phyloP scores from a whole-genome alignment of 2,329 filamentous ascomycete species.

The Pochonia chlamydosporia region DNA sequence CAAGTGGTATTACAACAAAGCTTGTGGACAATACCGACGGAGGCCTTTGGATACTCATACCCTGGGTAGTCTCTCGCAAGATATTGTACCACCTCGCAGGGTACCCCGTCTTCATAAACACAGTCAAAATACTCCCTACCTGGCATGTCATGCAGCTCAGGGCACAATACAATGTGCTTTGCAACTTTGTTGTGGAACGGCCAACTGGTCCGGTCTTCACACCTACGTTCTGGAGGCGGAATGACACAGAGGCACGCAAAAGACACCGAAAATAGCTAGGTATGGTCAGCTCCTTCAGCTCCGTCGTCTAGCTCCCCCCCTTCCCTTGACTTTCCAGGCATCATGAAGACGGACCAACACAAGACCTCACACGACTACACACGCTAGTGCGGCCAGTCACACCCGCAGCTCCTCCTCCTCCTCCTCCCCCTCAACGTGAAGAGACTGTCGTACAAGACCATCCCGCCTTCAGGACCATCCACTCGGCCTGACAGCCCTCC shows the following conservation, averaged over 20 bases:
- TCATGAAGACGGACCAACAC: background rate
- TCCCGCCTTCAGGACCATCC: background rate
- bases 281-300: background rate
- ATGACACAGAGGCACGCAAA: background rate
- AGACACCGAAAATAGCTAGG: background rate
- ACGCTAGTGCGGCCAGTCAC: background rate
- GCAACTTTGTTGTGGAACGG: too few relatives aligned
- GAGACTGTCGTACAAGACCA: background rate
- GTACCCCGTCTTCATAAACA: too few relatives aligned
- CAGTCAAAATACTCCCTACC: too few relatives aligned
- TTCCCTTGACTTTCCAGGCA: too few relatives aligned
- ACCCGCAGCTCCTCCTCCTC: background rate
- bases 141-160: too few relatives aligned
- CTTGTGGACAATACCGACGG: background rate
- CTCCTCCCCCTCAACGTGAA: background rate
- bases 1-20: background rate
- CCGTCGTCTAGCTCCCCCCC: background rate
- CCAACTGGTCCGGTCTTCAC: too few relatives aligned
- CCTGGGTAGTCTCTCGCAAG: too few relatives aligned
- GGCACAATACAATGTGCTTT: too few relatives aligned
- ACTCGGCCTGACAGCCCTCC: background rate
- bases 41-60: too few relatives aligned
- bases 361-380: background rate
- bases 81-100: too few relatives aligned
- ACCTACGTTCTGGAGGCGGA: background rate